Conservation (phyloP, 169 alveolate genomes). For the Babesia ovata region DNA sequence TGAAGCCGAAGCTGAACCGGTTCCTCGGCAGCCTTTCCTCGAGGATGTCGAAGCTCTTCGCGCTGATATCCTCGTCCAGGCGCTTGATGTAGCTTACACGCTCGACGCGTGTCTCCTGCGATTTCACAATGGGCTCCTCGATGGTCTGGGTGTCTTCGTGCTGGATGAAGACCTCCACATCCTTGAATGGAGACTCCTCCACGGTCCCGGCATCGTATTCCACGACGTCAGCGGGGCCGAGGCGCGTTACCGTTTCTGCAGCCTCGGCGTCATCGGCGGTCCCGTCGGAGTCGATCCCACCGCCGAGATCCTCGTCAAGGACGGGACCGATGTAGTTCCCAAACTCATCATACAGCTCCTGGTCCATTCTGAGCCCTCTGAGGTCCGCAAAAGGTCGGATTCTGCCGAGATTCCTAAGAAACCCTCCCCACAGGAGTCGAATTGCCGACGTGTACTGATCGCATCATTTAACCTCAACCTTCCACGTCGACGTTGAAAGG, state of each 20-base stretch:
- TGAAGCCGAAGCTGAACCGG: conserved; percentile 90
- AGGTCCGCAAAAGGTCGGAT: not conserved
- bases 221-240: conserved; percentile 33
- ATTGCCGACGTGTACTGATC: not conserved
- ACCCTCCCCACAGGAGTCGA: conserved; percentile 22
- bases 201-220: conserved; percentile 52
- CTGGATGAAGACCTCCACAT: conserved; percentile 83
- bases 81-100: conserved; percentile 70
- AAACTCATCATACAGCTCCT: conserved; percentile 96
- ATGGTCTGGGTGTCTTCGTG: conserved; percentile 99
- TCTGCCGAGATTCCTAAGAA: not conserved
- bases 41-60: conserved; percentile 75
- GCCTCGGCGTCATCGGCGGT: conserved; percentile 33
- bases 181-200: conserved; percentile 79
- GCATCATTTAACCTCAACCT: no score
- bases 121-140: conserved; percentile 96
- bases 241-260: conserved; percentile 1
- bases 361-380: conserved; percentile 40
- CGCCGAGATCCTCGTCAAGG: conserved; percentile 80
- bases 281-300: conserved; percentile 61
- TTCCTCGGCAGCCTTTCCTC: conserved; percentile 85
- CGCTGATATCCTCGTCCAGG: conserved; percentile 74
- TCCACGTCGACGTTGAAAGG: no score
- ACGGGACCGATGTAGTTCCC: conserved; percentile 98
- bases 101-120: conserved; percentile 85